These are phyloP conservation scores for Apiotrichum sp. DNA, from an alignment of 1,284 basidiomycete genomes.

Conservation along the genomic window DNA sequence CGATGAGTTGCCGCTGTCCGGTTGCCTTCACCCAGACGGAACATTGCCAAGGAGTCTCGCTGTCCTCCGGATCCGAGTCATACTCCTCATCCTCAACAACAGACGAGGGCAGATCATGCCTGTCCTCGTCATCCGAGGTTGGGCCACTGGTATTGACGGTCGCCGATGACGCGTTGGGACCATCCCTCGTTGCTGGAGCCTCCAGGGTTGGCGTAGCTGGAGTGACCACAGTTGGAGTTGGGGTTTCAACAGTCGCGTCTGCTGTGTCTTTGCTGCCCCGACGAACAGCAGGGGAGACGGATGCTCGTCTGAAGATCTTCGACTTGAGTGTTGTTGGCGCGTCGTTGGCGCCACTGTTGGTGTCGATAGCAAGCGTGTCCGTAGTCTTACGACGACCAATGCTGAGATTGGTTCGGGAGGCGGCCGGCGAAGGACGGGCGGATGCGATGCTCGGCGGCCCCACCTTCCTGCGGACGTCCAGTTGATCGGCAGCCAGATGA, in stretches of 20 bases:
- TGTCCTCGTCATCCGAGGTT: neutral
- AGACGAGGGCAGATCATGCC: no score
- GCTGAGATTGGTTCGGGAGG: neutral
- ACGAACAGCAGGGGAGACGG: neutral
- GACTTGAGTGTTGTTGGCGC: neutral
- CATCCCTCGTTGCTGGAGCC: no score
- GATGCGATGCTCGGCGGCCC: neutral
- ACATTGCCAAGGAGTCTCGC: constrained; percentile 91
- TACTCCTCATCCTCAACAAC: constrained; percentile 15
- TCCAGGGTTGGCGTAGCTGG: neutral
- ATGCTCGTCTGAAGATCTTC: neutral
- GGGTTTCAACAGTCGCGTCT: no score
- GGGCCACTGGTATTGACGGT: neutral
- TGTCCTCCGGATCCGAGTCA: constrained; percentile 86
- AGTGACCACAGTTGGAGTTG: neutral
- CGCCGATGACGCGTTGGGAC: no score
- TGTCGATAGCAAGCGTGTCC: no score
- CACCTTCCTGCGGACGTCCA: neutral
- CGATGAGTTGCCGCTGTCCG: constrained; percentile 47
- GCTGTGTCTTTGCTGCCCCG: neutral
- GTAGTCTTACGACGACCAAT: neutral
- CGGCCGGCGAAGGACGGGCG: neutral
- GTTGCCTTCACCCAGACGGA: constrained; percentile 46
- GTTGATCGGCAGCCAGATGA: constrained; percentile 10
- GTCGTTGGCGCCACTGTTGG: neutral